Evolutionary conservation across 208 protist genomes (phyloP), one percentile per base, ranked within the genome.

Genomic region (Leishmania mexicana): DNA sequence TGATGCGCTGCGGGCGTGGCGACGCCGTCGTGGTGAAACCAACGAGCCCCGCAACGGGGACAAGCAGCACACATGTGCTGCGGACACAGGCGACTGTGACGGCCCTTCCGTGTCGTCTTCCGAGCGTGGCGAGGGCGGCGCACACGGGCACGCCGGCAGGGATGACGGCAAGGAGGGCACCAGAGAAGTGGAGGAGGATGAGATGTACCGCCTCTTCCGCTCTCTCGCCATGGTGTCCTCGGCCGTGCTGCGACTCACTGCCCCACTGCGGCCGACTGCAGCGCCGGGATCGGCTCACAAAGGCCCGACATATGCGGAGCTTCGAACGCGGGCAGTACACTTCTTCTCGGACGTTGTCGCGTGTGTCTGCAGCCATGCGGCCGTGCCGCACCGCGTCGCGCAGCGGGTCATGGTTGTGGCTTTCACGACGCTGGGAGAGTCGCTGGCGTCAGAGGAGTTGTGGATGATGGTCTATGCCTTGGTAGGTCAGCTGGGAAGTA

Each of bases 161-260:
- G 3, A 31, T 42, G 79, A 28, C 11, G 64, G 65, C 17, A 54
- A 51, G 42, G 70, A 54, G 38, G 70, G 17, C 42, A 7, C 75
- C 42, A 49, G 31, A n/a, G n/a, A 67, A 42, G 21, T 80, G 38
- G 70, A 77, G 49, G 82, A 85, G 45, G 82, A 85, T 51, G 67
- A 75, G 40, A 74, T 82, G 64, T 79, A 85, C 65, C 73, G 72
- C 40, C 73, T 73, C 21, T 85, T 85, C 24, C 72, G 79, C 64
- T 79, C 71, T 75, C 77, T 85, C 11, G 24, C 75, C n/a, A 47
- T 62, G 11, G 78, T 82, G 8, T 67, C 78, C 24, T 47, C 57
- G 0, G 82, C 78, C 0, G 82, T 82, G 58, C 72, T 85, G 31
- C 82, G 47, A 38, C 53, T 82, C 31, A 80, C 77, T 24, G 58